phyloP scores from a whole-genome alignment of 345 rosid species.

The Salix viminalis region DNA sequence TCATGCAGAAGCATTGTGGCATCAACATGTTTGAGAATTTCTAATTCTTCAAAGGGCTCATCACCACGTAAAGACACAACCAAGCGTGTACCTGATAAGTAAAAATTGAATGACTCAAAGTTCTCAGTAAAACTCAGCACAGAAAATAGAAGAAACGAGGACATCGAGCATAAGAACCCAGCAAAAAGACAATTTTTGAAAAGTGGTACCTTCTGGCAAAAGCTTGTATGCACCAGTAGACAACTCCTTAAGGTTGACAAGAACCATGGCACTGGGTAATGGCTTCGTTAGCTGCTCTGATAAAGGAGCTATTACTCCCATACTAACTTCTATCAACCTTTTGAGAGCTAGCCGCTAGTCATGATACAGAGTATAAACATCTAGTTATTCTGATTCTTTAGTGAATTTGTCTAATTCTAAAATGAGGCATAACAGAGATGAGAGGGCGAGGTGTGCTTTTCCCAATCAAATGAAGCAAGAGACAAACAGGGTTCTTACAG shows the following conservation, averaged over 20 bases:
- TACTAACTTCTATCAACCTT: conserved; percentile 82
- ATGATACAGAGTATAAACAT: conserved; percentile 14
- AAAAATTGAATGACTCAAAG: conserved; percentile 1
- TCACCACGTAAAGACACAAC: conserved; percentile 81
- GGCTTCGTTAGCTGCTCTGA: conserved; percentile 96
- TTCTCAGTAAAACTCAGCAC: not conserved
- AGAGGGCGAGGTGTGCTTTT: not conserved
- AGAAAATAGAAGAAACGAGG: conserved; percentile 7
- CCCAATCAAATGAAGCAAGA: conserved; percentile 7
- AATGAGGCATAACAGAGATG: not conserved
- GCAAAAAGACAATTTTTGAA: not conserved
- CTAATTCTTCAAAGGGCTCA: conserved; percentile 68
- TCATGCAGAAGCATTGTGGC: conserved; percentile 84
- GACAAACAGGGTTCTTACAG: conserved; percentile 53
- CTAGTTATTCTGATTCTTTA: conserved; percentile 17
- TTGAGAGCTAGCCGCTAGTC: conserved; percentile 86
- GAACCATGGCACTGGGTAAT: conserved; percentile 84
- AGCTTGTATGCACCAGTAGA: conserved; percentile 88
- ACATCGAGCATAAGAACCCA: not conserved
- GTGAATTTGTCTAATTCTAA: conserved; percentile 1
- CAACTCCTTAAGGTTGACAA: conserved; percentile 85
- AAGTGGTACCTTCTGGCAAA: conserved; percentile 82
- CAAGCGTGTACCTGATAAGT: conserved; percentile 74
- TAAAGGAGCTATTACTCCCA: conserved; percentile 89
- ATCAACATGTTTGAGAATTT: conserved; percentile 63